A percentile compares a stretch with the other conserved stretches of the same genome.
Conservation (phyloP, 1,139 yeast genomes). For the Saccharomyces hybrid region DNA sequence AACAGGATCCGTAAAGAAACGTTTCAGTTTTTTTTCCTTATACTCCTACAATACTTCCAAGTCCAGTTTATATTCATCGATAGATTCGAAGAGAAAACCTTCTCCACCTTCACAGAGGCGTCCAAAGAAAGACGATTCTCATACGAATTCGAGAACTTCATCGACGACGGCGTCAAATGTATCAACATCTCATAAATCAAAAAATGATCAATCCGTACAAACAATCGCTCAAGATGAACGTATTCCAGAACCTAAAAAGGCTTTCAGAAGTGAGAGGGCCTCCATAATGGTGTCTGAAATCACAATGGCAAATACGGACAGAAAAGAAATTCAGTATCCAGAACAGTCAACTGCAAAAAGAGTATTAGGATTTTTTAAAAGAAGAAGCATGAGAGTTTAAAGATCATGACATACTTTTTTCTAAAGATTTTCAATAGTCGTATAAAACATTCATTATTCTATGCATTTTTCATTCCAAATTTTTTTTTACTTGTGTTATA, state of each 20-base stretch:
- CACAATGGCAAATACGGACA: background rate
- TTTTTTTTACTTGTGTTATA: background rate
- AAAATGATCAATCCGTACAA: background rate
- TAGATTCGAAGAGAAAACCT: slow-evolving; percentile 3
- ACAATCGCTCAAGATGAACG: background rate
- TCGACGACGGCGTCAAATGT: background rate
- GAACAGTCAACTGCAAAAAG: slow-evolving; percentile 63
- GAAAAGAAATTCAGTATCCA: slow-evolving; percentile 8
- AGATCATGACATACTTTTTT: background rate
- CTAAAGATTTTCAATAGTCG: no score
- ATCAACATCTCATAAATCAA: background rate
- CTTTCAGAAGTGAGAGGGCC: slow-evolving; percentile 10
- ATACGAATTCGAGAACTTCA: background rate
- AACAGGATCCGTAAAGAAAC: slow-evolving; percentile 13
- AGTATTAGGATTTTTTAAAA: slow-evolving; percentile 74
- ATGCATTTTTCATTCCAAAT: background rate
- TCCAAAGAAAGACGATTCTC: background rate
- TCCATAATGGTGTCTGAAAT: slow-evolving; percentile 17
- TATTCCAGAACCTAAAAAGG: background rate
- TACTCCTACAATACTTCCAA: slow-evolving; percentile 13
- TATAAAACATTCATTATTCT: background rate
- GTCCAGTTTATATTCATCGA: slow-evolving; percentile 8
- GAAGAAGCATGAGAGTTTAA: slow-evolving; percentile 50
- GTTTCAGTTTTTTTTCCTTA: slow-evolving; percentile 21
- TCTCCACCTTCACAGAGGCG: background rate